Conservation (phyloP, 176 grass and related monocot genomes). For the Eragrostis nindensis region DNA sequence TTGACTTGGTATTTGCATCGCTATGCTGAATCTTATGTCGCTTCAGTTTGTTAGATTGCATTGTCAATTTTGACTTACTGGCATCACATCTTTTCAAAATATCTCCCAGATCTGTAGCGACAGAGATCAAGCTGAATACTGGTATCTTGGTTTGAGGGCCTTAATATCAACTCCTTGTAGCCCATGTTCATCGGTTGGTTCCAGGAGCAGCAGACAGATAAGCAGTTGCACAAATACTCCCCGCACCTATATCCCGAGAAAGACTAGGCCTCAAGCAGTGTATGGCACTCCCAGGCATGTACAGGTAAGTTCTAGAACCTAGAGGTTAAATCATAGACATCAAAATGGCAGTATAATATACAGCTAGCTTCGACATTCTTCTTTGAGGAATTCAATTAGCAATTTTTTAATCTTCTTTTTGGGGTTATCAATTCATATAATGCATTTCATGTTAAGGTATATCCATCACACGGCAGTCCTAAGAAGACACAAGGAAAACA, state of each 20-base stretch:
- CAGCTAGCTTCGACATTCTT: background rate
- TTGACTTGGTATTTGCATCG: conserved; percentile 79
- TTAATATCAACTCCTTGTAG: conserved; percentile 62
- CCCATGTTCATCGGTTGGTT: conserved; percentile 52
- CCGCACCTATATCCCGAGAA: conserved; percentile 57
- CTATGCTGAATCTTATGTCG: conserved; percentile 20
- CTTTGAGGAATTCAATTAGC: background rate
- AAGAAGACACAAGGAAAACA: conserved; percentile 42
- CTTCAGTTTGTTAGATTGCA: conserved; percentile 13
- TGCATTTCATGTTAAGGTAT: conserved; percentile 67
- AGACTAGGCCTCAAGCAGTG: conserved; percentile 55
- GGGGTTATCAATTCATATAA: conserved; percentile 7
- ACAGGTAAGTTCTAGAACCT: conserved; percentile 60
- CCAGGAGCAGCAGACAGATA: conserved; percentile 60
- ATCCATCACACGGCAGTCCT: conserved; percentile 64
- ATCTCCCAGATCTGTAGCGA: conserved; percentile 82
- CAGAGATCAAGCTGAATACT: conserved; percentile 81
- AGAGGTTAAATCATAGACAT: background rate
- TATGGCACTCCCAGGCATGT: conserved; percentile 67
- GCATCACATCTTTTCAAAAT: conserved; percentile 15
- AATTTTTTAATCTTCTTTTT: background rate
- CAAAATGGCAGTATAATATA: background rate
- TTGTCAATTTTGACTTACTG: background rate
- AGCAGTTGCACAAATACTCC: conserved; percentile 75
- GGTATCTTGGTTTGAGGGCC: conserved; percentile 77